Conservation (phyloP, 257 asterid genomes). For the Solanum sitiens region DNA sequence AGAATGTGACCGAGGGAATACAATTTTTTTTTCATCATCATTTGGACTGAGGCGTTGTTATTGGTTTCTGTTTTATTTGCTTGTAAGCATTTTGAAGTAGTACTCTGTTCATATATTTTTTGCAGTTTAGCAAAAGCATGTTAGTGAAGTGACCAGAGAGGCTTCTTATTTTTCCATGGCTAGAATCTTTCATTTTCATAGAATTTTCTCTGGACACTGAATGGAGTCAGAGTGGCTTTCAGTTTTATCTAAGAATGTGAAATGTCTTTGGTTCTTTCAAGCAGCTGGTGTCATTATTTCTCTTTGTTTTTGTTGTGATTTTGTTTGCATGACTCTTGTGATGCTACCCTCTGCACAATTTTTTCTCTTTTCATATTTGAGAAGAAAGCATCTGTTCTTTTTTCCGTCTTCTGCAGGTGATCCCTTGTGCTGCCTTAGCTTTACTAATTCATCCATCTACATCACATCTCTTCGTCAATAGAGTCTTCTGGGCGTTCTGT, state of each 20-base stretch:
- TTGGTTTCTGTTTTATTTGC: background rate
- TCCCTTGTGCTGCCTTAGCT: slow-evolving; percentile 41
- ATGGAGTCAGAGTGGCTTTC: background rate
- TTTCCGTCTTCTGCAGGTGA: slow-evolving; percentile 15
- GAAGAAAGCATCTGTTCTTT: background rate
- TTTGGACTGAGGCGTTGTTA: background rate
- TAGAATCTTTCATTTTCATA: background rate
- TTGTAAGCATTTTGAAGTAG: background rate
- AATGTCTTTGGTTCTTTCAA: background rate
- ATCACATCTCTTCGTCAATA: slow-evolving; percentile 26
- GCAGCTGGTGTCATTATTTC: background rate
- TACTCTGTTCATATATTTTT: background rate
- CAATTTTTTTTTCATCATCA: background rate
- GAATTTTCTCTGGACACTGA: background rate
- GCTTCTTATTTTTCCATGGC: background rate
- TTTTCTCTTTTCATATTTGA: background rate
- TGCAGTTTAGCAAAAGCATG: background rate
- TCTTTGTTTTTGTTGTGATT: background rate
- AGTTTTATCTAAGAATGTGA: background rate
- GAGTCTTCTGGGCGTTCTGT: slow-evolving; percentile 40
- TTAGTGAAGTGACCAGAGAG: background rate
- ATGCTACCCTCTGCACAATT: background rate
- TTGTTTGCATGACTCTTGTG: background rate
- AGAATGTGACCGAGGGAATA: background rate
- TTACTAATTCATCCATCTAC: slow-evolving; percentile 35